These are phyloP conservation scores for Wickerhamomyces mucosus DNA, from an alignment of 805 yeast species.

Conservation along the genomic window DNA sequence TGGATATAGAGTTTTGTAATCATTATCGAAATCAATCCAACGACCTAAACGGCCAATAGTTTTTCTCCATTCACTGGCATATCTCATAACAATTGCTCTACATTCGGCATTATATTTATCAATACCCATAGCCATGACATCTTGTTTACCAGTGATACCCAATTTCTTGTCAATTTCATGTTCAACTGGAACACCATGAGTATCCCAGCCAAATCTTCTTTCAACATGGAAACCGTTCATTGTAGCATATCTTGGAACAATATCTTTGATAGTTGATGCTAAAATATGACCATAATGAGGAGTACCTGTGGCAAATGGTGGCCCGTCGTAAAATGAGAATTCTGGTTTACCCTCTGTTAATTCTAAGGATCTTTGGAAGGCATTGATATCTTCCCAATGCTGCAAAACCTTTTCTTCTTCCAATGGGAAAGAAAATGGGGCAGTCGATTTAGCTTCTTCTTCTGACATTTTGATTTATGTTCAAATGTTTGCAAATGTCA, in stretches of 20 bases:
- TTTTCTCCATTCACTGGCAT: slow-evolving; percentile 89
- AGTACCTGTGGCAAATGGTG: slow-evolving; percentile 99
- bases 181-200: slow-evolving; percentile 98
- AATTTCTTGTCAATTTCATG: slow-evolving; percentile 97
- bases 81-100: slow-evolving; percentile 94
- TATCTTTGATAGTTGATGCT: slow-evolving; percentile 95
- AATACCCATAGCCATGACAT: slow-evolving; percentile 89
- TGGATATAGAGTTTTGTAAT: slow-evolving; percentile 93
- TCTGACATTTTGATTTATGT: slow-evolving; percentile 23
- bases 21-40: slow-evolving; percentile 99
- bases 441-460: slow-evolving; percentile 14
- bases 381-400: slow-evolving; percentile 85
- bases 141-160: slow-evolving; percentile 88
- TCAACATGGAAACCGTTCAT: slow-evolving; percentile 96
- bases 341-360: slow-evolving; percentile 78
- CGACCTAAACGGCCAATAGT: slow-evolving; percentile 94
- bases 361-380: slow-evolving; percentile 82
- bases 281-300: slow-evolving; percentile 98
- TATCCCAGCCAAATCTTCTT: slow-evolving; percentile 99
- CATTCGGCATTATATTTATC: slow-evolving; percentile 92
- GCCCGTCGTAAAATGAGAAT: slow-evolving; percentile 95
- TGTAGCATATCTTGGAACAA: slow-evolving; percentile 94
- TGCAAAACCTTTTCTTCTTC: slow-evolving; percentile 81
- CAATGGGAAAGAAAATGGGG: slow-evolving; percentile 64
- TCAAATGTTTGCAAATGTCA: background rate